Evolutionary conservation across 768 basidiomycete species (phyloP).

Genomic region (Tulasnella sp.): DNA sequence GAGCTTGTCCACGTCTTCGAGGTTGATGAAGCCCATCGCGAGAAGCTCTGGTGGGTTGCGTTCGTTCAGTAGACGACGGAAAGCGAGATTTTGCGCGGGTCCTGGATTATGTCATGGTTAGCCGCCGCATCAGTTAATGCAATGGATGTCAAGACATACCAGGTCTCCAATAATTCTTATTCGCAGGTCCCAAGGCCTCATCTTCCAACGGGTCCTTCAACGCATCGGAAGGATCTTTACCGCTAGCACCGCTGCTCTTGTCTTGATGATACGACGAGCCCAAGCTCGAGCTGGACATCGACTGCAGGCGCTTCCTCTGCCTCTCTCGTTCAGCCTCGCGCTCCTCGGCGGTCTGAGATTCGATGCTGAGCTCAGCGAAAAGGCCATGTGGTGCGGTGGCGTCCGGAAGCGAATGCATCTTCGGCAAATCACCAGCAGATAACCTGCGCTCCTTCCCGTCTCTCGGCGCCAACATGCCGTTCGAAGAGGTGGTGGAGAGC

Average conservation of each 20-base stretch:
- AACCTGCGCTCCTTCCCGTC: conserved; percentile 74
- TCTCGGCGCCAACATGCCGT: conserved; percentile 35
- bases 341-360: conserved; percentile 41
- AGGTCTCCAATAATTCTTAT: conserved; percentile 74
- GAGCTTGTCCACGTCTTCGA: conserved; percentile 75
- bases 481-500: conserved; percentile 20
- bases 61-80: conserved; percentile 50
- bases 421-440: conserved; percentile 5
- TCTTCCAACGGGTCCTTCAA: conserved; percentile 37
- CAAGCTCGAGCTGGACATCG: conserved; percentile 16
- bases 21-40: conserved; percentile 71
- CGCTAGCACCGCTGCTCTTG: conserved; percentile 33
- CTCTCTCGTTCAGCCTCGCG: conserved; percentile 31
- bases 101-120: conserved; percentile 12
- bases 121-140: not conserved
- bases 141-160: conserved; percentile 43
- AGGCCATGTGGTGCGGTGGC: conserved; percentile 21
- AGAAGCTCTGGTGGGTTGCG: conserved; percentile 78
- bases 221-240: conserved; percentile 38
- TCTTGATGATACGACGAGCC: conserved; percentile 20
- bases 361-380: conserved; percentile 28
- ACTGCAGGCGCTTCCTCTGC: conserved; percentile 26
- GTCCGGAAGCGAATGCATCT: conserved; percentile 20
- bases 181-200: conserved; percentile 64
- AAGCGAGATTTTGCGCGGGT: conserved; percentile 43